Conservation (phyloP, 179 eudicot species). For the Pouteria campechiana region DNA sequence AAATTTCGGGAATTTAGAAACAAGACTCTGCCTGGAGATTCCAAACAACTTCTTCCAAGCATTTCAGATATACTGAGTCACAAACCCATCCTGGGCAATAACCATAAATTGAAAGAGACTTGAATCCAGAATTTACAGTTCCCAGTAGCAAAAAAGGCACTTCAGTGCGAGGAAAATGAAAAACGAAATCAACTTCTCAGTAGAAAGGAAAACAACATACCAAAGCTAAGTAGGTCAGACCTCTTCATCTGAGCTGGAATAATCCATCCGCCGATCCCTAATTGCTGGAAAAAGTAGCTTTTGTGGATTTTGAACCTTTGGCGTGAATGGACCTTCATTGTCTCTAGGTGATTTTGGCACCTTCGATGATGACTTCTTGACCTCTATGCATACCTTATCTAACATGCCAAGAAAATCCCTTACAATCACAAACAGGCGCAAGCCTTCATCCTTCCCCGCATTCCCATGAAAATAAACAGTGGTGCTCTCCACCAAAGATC, state of each 20-base stretch:
- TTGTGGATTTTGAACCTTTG: conserved; percentile 7
- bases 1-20: no score
- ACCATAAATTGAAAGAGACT: no score
- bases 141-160: no score
- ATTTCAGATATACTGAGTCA: no score
- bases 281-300: conserved; percentile 36
- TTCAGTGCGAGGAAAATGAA: no score
- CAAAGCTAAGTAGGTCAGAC: conserved; percentile 1
- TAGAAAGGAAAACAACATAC: no score
- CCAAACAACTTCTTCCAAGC: no score
- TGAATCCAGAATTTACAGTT: no score
- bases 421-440: conserved; percentile 54
- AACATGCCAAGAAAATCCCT: conserved; percentile 57
- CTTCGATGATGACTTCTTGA: conserved; percentile 17
- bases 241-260: conserved; percentile 27
- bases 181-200: no score
- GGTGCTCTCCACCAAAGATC: conserved; percentile 51
- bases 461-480: conserved; percentile 80
- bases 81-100: no score
- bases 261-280: conserved; percentile 18
- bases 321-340: conserved; percentile 12
- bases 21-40: no score
- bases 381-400: conserved; percentile 53
- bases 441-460: conserved; percentile 67
- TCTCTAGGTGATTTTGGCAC: conserved; percentile 5